These are phyloP conservation scores for Geotrichum bryndzae DNA, from an alignment of 1,139 yeast species.

Conservation along the genomic window DNA sequence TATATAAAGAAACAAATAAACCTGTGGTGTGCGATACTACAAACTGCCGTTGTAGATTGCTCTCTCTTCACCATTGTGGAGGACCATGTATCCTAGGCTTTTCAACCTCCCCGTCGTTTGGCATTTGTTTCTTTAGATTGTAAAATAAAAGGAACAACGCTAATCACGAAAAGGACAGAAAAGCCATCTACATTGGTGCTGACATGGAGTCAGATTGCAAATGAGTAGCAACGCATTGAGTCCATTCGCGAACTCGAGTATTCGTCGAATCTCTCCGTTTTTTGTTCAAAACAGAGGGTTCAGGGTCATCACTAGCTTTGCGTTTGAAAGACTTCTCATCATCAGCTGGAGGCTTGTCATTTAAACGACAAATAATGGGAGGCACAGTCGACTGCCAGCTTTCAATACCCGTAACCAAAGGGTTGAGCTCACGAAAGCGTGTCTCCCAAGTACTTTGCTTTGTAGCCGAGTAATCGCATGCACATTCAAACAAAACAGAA, in stretches of 20 bases:
- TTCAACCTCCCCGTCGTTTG: background rate
- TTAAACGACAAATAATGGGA: conserved; percentile 3
- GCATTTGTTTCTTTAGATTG: background rate
- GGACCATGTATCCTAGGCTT: background rate
- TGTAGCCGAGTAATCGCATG: conserved; percentile 14
- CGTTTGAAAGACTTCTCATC: background rate
- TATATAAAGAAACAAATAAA: too few relatives aligned
- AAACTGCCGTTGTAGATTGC: background rate
- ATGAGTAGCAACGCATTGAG: conserved; percentile 10
- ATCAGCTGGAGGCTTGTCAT: background rate
- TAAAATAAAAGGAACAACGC: background rate
- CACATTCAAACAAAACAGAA: conserved; percentile 31
- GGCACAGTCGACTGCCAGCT: conserved; percentile 1
- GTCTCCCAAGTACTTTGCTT: conserved; percentile 1
- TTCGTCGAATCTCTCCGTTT: background rate
- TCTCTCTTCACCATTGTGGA: background rate
- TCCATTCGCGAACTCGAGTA: conserved; percentile 8
- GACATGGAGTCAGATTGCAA: conserved; percentile 3
- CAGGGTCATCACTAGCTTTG: background rate
- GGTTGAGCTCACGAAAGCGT: conserved; percentile 1
- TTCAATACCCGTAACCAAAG: conserved; percentile 1
- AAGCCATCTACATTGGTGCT: background rate
- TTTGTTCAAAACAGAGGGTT: background rate
- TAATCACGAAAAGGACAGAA: background rate
- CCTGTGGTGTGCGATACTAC: background rate